phyloP scores from a whole-genome alignment of 805 yeast species.

The Wickerhamiella domercqiae region DNA sequence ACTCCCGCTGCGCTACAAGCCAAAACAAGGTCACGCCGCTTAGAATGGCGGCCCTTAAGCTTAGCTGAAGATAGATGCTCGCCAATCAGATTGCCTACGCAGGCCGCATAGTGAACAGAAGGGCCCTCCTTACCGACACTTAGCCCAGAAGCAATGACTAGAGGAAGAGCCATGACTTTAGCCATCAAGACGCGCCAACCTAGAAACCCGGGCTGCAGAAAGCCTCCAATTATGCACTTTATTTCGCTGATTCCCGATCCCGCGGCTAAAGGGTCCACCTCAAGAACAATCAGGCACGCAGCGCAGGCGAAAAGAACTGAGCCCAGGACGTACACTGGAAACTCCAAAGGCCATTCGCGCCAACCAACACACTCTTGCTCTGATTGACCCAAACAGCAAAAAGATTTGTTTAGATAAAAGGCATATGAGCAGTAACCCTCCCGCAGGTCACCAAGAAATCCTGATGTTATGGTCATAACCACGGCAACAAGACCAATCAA shows the following conservation, averaged over 20 bases:
- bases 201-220: slow-evolving; percentile 60
- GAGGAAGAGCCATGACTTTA: slow-evolving; percentile 68
- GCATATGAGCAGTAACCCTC: slow-evolving; percentile 61
- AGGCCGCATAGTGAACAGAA: slow-evolving; percentile 91
- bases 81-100: slow-evolving; percentile 77
- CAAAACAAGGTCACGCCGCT: slow-evolving; percentile 45
- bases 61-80: slow-evolving; percentile 27
- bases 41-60: slow-evolving; percentile 25
- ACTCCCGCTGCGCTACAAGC: slow-evolving; percentile 98
- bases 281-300: slow-evolving; percentile 55
- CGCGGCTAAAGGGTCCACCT: slow-evolving; percentile 77
- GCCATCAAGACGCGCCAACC: slow-evolving; percentile 56
- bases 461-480: slow-evolving; percentile 62
- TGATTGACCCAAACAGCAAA: slow-evolving; percentile 66
- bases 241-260: slow-evolving; percentile 97
- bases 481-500: slow-evolving; percentile 76
- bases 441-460: slow-evolving; percentile 67
- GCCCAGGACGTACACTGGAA: slow-evolving; percentile 40
- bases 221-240: slow-evolving; percentile 87
- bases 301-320: slow-evolving; percentile 47
- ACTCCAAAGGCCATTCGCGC: slow-evolving; percentile 48
- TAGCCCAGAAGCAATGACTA: slow-evolving; percentile 84
- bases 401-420: slow-evolving; percentile 53
- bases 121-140: slow-evolving; percentile 98
- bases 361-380: slow-evolving; percentile 41